Percentiles rank a stretch among this genome's conserved stretches.
phyloP scores from a whole-genome alignment of 257 asterid genomes.

The Coffea eugenioides region DNA sequence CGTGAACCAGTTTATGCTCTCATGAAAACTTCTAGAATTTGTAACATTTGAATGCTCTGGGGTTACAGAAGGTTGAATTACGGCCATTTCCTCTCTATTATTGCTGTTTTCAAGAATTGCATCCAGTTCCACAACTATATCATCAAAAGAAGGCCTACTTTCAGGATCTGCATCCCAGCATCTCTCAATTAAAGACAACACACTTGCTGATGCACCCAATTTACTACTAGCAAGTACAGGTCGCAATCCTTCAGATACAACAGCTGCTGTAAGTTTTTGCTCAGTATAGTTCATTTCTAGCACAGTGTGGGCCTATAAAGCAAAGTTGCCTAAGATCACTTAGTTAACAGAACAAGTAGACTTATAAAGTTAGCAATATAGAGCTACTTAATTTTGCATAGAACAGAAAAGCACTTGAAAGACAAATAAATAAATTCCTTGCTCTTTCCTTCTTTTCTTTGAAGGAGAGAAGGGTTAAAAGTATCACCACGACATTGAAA shows the following conservation, averaged over 20 bases:
- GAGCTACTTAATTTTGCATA: not conserved
- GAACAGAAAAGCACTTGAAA: not conserved
- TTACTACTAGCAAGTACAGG: constrained; percentile 70
- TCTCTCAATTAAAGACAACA: constrained; percentile 61
- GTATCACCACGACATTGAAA: not conserved
- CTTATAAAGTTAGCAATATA: not conserved
- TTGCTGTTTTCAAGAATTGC: constrained; percentile 35
- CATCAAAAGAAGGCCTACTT: constrained; percentile 65
- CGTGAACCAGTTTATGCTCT: constrained; percentile 69
- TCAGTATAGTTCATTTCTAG: constrained; percentile 95
- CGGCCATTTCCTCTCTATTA: constrained; percentile 24
- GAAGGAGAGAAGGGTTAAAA: not conserved
- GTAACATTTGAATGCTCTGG: constrained; percentile 22
- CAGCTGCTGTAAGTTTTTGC: constrained; percentile 88
- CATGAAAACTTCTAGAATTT: constrained; percentile 47
- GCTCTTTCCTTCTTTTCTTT: not conserved
- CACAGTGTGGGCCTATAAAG: constrained; percentile 87
- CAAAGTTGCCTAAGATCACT: not conserved
- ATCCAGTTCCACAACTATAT: constrained; percentile 63
- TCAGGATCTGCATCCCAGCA: constrained; percentile 84
- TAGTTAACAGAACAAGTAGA: not conserved
- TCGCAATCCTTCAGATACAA: constrained; percentile 77
- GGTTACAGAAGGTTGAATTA: constrained; percentile 20
- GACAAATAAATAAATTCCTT: not conserved
- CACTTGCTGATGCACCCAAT: constrained; percentile 46